These are phyloP conservation scores for Rhodomyrtus psidioides DNA, from an alignment of 441 rosid species.

Conservation along the genomic window DNA sequence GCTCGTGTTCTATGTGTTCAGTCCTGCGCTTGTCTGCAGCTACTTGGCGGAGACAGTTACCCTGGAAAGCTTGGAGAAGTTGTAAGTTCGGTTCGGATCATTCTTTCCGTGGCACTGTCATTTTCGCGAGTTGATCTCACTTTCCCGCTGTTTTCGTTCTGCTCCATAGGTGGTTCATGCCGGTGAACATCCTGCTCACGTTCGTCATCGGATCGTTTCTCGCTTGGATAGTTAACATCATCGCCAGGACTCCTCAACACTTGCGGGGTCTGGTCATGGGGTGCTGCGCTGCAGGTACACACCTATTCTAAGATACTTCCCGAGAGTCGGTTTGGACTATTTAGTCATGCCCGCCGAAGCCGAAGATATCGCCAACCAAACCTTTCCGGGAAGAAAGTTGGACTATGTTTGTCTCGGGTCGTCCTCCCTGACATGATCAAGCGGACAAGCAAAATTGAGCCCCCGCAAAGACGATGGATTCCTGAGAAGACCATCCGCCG, in stretches of 20 bases:
- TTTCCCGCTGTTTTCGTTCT: neutral
- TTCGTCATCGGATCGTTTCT: slow-evolving; percentile 25
- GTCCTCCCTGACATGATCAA: neutral
- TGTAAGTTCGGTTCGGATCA: slow-evolving; percentile 17
- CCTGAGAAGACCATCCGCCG: neutral
- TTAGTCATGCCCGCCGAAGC: neutral
- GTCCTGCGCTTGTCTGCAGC: slow-evolving; percentile 43
- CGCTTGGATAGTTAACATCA: slow-evolving; percentile 27
- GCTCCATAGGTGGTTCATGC: slow-evolving; percentile 36
- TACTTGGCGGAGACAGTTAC: slow-evolving; percentile 46
- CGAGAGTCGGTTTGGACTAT: neutral
- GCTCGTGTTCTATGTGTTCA: slow-evolving; percentile 50
- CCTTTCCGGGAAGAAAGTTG: neutral
- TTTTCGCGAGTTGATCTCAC: neutral
- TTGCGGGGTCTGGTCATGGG: slow-evolving; percentile 28
- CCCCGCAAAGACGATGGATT: neutral
- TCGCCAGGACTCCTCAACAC: slow-evolving; percentile 24
- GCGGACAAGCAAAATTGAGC: neutral
- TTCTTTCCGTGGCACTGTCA: neutral
- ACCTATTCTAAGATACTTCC: neutral
- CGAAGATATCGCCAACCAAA: neutral
- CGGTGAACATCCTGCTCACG: slow-evolving; percentile 24
- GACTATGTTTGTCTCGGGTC: neutral
- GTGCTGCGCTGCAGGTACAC: slow-evolving; percentile 29
- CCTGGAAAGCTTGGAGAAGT: slow-evolving; percentile 20